Evolutionary conservation across 208 protist genomes (phyloP).

Genomic region (Leishmania lainsoni): DNA sequence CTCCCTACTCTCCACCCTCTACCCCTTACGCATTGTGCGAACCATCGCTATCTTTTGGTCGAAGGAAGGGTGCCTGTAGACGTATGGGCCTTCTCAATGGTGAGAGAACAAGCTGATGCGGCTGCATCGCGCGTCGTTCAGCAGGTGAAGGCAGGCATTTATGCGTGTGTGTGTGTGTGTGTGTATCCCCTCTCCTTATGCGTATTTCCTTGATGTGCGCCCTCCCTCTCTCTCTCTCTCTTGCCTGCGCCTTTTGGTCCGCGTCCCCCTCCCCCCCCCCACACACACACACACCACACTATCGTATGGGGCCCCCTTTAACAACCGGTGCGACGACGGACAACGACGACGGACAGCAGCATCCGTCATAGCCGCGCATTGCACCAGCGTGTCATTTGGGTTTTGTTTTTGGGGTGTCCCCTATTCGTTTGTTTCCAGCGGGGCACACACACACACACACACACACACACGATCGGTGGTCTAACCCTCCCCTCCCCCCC

Average conservation of each 20-base stretch:
- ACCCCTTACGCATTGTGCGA: not conserved
- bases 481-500: not conserved
- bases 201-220: not conserved
- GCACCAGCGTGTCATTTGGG: not conserved
- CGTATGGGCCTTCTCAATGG: not conserved
- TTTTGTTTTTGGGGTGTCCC: not conserved
- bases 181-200: not conserved
- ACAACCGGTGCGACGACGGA: no score
- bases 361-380: not conserved
- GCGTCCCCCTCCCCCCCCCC: no score
- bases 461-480: not conserved
- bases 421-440: not conserved
- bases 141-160: not conserved
- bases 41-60: not conserved
- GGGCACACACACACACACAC: not conserved
- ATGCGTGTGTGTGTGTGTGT: no score
- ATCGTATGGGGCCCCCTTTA: no score
- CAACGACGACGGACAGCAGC: not conserved
- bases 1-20: slow-evolving; percentile 4
- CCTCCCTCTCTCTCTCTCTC: not conserved
- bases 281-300: not conserved
- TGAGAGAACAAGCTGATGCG: not conserved
- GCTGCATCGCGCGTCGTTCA: not conserved
- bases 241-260: not conserved
- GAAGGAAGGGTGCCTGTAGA: not conserved